Conservation (phyloP, 805 yeast genomes). For the Ogataea methanolica region DNA sequence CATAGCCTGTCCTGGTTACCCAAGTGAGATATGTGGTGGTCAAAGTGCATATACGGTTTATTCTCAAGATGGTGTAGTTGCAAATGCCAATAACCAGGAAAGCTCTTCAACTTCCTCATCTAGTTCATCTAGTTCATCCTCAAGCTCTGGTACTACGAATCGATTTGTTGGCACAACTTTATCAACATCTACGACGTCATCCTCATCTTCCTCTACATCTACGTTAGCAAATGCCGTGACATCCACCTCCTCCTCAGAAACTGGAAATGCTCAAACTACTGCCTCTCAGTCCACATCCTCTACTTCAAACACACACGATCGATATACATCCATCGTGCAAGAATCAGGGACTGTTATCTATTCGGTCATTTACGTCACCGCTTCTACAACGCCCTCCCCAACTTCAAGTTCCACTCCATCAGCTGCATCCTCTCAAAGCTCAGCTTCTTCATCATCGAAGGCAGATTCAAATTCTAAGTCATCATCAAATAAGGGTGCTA, state of each 20-base stretch:
- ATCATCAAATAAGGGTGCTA: slow-evolving; percentile 28
- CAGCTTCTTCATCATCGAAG: slow-evolving; percentile 3
- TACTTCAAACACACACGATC: slow-evolving; percentile 6
- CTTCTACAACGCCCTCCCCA: slow-evolving; percentile 6
- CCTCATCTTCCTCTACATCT: slow-evolving; percentile 2
- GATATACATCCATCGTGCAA: slow-evolving; percentile 14
- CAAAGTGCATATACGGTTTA: slow-evolving; percentile 42
- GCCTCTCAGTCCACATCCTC: slow-evolving; percentile 2
- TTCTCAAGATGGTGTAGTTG: slow-evolving; percentile 31
- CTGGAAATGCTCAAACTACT: slow-evolving; percentile 2
- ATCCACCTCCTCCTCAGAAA: not conserved
- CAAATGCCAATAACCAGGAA: slow-evolving; percentile 8
- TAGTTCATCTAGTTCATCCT: slow-evolving; percentile 9
- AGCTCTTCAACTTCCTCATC: slow-evolving; percentile 15
- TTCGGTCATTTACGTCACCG: slow-evolving; percentile 25
- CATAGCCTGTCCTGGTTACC: slow-evolving; percentile 56
- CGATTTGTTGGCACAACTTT: not conserved
- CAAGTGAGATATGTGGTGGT: slow-evolving; percentile 57
- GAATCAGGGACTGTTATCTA: slow-evolving; percentile 23
- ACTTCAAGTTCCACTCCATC: slow-evolving; percentile 16
- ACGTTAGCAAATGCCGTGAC: slow-evolving; percentile 1
- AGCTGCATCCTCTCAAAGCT: slow-evolving; percentile 22
- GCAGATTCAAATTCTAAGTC: not conserved
- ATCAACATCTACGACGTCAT: slow-evolving; percentile 3
- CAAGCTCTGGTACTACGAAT: not conserved